Conservation (phyloP, 305 asterid genomes). For the Solanum hybrid region DNA sequence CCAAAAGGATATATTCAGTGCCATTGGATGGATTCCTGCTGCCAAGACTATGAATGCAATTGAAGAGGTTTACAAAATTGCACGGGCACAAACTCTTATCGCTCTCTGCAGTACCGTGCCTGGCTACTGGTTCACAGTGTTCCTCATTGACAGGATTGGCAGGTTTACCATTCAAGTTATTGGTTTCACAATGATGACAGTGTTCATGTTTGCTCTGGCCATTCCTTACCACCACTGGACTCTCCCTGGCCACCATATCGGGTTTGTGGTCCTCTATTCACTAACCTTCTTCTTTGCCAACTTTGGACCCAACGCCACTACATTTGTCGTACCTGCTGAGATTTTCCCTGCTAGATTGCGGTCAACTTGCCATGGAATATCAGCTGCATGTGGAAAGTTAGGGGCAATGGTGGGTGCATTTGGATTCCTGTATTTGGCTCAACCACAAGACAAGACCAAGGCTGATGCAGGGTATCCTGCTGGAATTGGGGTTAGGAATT, state of each 20-base stretch:
- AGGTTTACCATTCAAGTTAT: constrained; percentile 27
- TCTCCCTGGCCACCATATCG: constrained; percentile 21
- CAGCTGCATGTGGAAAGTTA: constrained; percentile 37
- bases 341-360: constrained; percentile 40
- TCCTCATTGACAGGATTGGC: constrained; percentile 27
- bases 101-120: not conserved
- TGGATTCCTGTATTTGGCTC: constrained; percentile 43
- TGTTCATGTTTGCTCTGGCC: constrained; percentile 37
- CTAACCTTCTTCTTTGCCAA: constrained; percentile 40
- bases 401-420: constrained; percentile 47
- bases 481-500: constrained; percentile 10
- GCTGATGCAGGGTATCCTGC: constrained; percentile 15
- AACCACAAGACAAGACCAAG: constrained; percentile 15
- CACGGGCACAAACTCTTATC: not conserved
- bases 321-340: constrained; percentile 51
- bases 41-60: not conserved
- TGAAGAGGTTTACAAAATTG: not conserved
- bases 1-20: not conserved
- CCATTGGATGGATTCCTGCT: not conserved
- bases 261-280: constrained; percentile 32
- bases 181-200: constrained; percentile 41
- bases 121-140: constrained; percentile 3
- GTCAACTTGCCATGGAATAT: constrained; percentile 41
- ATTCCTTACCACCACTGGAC: constrained; percentile 41
- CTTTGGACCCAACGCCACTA: constrained; percentile 43